Evolutionary conservation across 768 basidiomycete species (phyloP), one percentile per base, ranked within the genome.

Genomic region (Termitomyces eurrhizus): DNA sequence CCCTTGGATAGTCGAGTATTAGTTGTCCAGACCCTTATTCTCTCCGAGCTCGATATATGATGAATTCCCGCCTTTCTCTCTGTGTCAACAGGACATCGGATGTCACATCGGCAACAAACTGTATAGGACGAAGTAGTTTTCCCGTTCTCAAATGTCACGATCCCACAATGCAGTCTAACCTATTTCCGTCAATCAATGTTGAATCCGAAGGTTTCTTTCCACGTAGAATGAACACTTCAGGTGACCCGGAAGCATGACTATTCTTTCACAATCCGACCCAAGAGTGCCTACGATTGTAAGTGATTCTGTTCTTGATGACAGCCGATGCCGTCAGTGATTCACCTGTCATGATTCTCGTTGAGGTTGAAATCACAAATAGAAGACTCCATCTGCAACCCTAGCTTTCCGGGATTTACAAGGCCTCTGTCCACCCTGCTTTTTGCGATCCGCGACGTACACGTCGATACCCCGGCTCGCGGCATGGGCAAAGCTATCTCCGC

Each of bases 101-200:
- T 21, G 7, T 21, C 33, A 49, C 11, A 8, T 21, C 21, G 51
- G 35, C 2, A 33, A 24, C 21, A 13, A n/a, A 8, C 18, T 35
- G 49, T 18, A 8, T 21, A 24, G 35, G 21, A 52, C 13, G 35
- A 7, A 52, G 24, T 24, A 29, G 52, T 41, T 16, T 50, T 29
- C 26, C 39, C 13, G 11, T 39, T 36, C 13, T 21, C 16, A n/a
- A 51, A 26, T 18, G 26, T 29, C 52, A 16, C 16, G 8, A 29
- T 53, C 37, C 36, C 37, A 26, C 52, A 41, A 26, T 39, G 4
- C 4, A 18, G 18, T 32, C 18, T n/a, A 6, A 54, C 39, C 26
- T 54, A 55, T 55, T 41, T 55, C 32, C 41, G 41, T 55, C n/a
- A 21, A 44, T 55, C 54, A 55, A 7, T 55, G 24, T 42, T 32